Conservation (phyloP, 345 rosid genomes). For the Cochlearia excelsa region DNA sequence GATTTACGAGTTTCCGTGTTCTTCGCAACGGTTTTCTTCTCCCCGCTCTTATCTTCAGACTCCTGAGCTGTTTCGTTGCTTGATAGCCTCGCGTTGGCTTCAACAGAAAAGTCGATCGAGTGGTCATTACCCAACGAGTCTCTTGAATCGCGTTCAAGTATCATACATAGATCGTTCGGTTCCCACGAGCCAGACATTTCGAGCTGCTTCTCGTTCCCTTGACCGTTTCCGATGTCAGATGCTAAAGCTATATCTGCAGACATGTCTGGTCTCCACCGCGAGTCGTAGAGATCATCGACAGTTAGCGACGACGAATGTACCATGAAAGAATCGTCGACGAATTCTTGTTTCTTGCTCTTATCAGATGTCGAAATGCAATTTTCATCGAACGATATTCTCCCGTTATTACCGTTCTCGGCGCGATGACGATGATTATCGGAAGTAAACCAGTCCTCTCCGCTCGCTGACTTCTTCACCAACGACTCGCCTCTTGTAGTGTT, state of each 20-base stretch:
- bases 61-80: constrained; percentile 33
- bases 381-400: constrained; percentile 43
- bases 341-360: constrained; percentile 38
- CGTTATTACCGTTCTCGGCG: constrained; percentile 36
- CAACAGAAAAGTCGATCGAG: constrained; percentile 53
- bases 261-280: constrained; percentile 68
- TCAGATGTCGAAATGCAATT: constrained; percentile 29
- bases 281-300: constrained; percentile 42
- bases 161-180: constrained; percentile 63
- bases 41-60: constrained; percentile 39
- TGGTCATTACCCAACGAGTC: constrained; percentile 51
- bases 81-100: constrained; percentile 42
- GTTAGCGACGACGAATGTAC: constrained; percentile 44
- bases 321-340: constrained; percentile 77
- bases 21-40: constrained; percentile 39
- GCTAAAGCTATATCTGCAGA: constrained; percentile 50
- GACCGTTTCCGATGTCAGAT: constrained; percentile 37
- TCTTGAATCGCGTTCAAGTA: constrained; percentile 55
- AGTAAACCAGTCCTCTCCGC: constrained; percentile 64
- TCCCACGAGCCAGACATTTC: constrained; percentile 37
- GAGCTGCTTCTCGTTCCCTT: constrained; percentile 37
- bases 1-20: constrained; percentile 35
- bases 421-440: constrained; percentile 29
- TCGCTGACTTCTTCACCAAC: constrained; percentile 47
- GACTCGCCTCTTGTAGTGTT: constrained; percentile 37